Conservation (phyloP, 768 basidiomycete species). For the Boletus rufocinnamomeus region DNA sequence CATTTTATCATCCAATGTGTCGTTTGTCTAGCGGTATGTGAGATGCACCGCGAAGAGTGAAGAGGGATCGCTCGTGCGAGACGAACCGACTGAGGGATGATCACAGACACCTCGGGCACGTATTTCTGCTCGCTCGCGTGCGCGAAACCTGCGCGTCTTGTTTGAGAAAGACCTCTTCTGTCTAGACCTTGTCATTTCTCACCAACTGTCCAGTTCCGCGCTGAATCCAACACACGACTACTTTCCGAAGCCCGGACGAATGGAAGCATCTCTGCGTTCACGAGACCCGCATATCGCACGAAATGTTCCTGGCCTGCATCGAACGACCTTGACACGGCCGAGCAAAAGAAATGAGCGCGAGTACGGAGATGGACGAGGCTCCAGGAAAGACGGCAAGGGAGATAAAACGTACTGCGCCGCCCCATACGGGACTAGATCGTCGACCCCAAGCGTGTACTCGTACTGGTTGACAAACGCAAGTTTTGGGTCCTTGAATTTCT, state of each 20-base stretch:
- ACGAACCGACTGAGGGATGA: conserved; percentile 55
- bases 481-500: conserved; percentile 41
- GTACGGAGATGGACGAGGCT: conserved; percentile 39
- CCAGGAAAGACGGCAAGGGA: conserved; percentile 40
- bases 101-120: conserved; percentile 51
- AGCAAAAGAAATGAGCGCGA: not conserved
- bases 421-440: conserved; percentile 66
- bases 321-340: conserved; percentile 38
- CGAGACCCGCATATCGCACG: conserved; percentile 50
- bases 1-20: conserved; percentile 65
- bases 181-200: not conserved
- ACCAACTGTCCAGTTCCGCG: conserved; percentile 69
- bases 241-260: conserved; percentile 51
- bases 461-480: conserved; percentile 58
- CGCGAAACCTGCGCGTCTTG: conserved; percentile 40
- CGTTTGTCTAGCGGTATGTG: conserved; percentile 43
- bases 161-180: not conserved
- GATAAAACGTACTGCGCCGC: conserved; percentile 63
- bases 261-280: conserved; percentile 47
- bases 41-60: not conserved
- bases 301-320: conserved; percentile 53
- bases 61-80: not conserved
- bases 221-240: conserved; percentile 61
- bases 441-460: conserved; percentile 54
- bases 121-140: conserved; percentile 47